A percentile compares a stretch with the other conserved stretches of the same genome.
These are phyloP conservation scores for Fraxinus angustifolia DNA, from an alignment of 305 asterid genomes.

Conservation along the genomic window DNA sequence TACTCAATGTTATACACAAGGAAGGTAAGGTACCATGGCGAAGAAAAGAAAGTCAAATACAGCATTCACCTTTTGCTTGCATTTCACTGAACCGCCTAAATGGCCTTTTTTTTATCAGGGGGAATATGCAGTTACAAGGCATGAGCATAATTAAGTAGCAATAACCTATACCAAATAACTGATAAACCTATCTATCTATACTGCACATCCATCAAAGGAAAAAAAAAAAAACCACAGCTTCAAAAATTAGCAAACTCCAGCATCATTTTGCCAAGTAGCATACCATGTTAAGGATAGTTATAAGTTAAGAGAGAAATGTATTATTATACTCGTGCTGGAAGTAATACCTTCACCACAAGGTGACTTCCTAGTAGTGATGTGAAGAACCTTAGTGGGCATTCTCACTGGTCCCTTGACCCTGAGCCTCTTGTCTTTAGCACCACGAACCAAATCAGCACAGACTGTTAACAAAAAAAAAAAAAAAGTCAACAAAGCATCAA, in stretches of 20 bases:
- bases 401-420: constrained; percentile 93
- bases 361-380: constrained; percentile 83
- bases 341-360: constrained; percentile 91
- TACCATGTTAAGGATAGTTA: background rate
- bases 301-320: background rate
- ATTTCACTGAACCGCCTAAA: background rate
- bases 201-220: background rate
- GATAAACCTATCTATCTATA: background rate
- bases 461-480: constrained; percentile 35
- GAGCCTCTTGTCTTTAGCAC: constrained; percentile 87
- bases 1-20: background rate
- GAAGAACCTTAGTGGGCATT: constrained; percentile 87
- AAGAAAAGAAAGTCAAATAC: background rate
- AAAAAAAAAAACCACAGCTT: background rate
- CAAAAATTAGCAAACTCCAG: background rate
- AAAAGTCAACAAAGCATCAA: background rate
- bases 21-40: background rate
- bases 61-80: background rate
- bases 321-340: background rate
- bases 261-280: background rate
- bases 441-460: constrained; percentile 88
- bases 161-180: background rate
- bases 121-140: background rate
- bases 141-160: background rate
- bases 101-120: background rate